A percentile compares a stretch with the other conserved stretches of the same genome.
Conservation (phyloP, 345 rosid species). For the Eucalyptus fibrosa region DNA sequence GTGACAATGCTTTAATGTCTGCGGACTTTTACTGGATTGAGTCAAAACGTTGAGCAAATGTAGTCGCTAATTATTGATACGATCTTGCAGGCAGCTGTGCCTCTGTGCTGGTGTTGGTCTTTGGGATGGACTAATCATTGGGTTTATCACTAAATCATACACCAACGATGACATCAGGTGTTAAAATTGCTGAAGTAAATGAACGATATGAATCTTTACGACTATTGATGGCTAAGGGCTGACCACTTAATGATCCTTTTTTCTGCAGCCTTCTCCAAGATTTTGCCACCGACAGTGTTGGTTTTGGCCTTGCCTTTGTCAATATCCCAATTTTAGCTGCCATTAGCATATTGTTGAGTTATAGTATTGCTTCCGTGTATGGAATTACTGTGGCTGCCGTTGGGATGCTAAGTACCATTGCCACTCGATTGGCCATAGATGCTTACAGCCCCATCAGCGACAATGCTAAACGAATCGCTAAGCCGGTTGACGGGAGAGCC, state of each 20-base stretch:
- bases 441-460: slow-evolving; percentile 28
- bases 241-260: background rate
- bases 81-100: background rate
- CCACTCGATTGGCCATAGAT: slow-evolving; percentile 28
- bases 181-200: background rate
- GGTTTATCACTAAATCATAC: background rate
- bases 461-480: slow-evolving; percentile 28
- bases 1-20: background rate
- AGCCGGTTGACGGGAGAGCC: background rate
- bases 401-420: slow-evolving; percentile 31
- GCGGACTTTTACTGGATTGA: background rate
- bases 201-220: background rate
- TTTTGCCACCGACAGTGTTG: too few species aligned
- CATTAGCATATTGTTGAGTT: slow-evolving; percentile 14
- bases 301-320: too few species aligned
- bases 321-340: slow-evolving; percentile 3
- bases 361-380: slow-evolving; percentile 22
- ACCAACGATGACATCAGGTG: background rate
- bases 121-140: background rate
- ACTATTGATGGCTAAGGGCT: background rate
- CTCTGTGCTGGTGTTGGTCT: background rate
- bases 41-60: background rate
- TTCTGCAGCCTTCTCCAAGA: background rate
- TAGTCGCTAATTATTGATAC: background rate
- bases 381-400: slow-evolving; percentile 26